A percentile compares a stretch with the other conserved stretches of the same genome.
phyloP scores from a whole-genome alignment of 768 basidiomycete species.

The Amanita exitialis region DNA sequence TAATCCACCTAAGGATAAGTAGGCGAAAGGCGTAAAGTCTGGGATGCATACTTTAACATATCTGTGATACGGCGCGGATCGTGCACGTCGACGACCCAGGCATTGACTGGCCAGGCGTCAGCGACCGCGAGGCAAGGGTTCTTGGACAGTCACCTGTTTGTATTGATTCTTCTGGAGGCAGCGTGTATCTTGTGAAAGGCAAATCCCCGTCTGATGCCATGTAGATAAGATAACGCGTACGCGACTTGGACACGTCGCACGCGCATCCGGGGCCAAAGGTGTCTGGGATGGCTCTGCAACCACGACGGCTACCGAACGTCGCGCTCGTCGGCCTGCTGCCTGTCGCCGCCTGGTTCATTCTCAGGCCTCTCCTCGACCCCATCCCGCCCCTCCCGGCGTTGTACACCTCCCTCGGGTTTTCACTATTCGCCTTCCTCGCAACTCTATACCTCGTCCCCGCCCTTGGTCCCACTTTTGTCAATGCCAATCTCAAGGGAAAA shows the following conservation, averaged over 20 bases:
- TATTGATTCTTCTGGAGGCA: constrained; percentile 55
- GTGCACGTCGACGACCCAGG: constrained; percentile 72
- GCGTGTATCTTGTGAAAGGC: constrained; percentile 56
- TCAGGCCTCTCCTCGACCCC: constrained; percentile 63
- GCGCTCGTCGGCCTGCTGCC: constrained; percentile 55
- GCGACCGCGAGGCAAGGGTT: neutral
- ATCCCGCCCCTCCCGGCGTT: constrained; percentile 61
- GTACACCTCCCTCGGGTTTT: constrained; percentile 75
- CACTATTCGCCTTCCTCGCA: constrained; percentile 70
- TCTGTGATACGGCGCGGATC: constrained; percentile 47
- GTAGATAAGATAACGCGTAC: constrained; percentile 6
- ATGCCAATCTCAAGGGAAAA: constrained; percentile 73
- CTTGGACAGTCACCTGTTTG: constrained; percentile 26
- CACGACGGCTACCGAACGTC: constrained; percentile 38
- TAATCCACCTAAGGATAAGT: constrained; percentile 51
- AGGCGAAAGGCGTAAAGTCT: neutral
- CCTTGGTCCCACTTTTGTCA: constrained; percentile 70
- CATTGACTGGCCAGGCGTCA: constrained; percentile 35
- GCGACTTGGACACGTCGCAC: constrained; percentile 1
- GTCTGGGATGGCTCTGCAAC: constrained; percentile 5
- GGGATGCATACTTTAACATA: constrained; percentile 46
- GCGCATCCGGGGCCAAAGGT: neutral
- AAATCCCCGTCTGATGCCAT: constrained; percentile 34
- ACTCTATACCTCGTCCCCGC: constrained; percentile 76
- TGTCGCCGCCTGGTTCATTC: constrained; percentile 61